Conservation (phyloP, 768 basidiomycete species). For the Candolleomyces aberdarensis region DNA sequence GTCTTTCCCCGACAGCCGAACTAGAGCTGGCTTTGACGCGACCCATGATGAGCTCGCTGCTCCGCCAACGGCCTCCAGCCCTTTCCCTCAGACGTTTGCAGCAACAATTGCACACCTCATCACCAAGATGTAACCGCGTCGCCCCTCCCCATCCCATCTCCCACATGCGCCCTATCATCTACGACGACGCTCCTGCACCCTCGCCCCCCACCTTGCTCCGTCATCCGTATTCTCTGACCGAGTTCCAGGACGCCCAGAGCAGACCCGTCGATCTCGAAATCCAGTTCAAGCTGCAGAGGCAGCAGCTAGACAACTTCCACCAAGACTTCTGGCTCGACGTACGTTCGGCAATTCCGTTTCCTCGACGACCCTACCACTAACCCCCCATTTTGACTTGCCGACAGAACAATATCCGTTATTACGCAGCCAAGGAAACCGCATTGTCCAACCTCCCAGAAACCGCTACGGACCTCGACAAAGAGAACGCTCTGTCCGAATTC, state of each 20-base stretch:
- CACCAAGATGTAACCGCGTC: conserved; percentile 34
- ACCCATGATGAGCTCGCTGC: background rate
- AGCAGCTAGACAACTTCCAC: conserved; percentile 72
- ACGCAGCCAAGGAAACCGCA: conserved; percentile 59
- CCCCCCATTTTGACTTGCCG: background rate
- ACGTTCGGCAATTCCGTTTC: conserved; percentile 25
- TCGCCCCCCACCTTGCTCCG: conserved; percentile 29
- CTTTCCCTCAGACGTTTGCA: conserved; percentile 22
- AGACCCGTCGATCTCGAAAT: conserved; percentile 48
- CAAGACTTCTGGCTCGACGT: conserved; percentile 83
- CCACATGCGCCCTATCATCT: conserved; percentile 75
- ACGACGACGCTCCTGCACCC: conserved; percentile 52
- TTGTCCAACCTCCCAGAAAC: conserved; percentile 53
- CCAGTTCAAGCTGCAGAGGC: conserved; percentile 66
- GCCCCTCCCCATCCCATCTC: conserved; percentile 79
- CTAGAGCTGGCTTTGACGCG: background rate
- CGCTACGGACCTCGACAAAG: conserved; percentile 51
- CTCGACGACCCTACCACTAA: background rate
- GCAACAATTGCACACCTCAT: conserved; percentile 34
- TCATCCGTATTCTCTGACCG: conserved; percentile 78
- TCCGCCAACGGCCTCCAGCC: background rate
- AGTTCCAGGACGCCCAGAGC: conserved; percentile 48
- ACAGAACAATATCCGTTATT: conserved; percentile 81
- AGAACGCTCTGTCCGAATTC: conserved; percentile 70
- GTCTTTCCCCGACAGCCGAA: background rate